Base-by-base conservation (phyloP, 2,329 filamentous ascomycete genomes). In the Incumbomyces delicatus region DNA sequence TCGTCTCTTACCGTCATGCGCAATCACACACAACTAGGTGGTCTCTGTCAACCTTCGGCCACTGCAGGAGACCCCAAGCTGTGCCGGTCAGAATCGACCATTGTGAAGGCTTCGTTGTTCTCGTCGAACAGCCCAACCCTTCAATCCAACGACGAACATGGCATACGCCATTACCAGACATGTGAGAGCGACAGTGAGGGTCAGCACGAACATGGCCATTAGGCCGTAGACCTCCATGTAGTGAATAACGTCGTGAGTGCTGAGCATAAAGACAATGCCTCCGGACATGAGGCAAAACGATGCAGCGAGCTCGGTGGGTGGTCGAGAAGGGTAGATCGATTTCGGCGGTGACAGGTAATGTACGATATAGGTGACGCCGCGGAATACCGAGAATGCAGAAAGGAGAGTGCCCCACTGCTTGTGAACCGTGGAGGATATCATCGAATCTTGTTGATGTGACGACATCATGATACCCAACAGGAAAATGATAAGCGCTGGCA, bases 401-500 rank as follows among this genome's bases (percentile, higher is more conserved):
- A 96, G 75, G 55, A 96, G 75, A 58, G 80, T 81, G 20, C 90
- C 90, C 90, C 90, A 96, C 65, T 95, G 89, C 61, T 83, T 83
- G 68, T 96, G 90, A 41, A 96, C 77, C 86, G 92, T 95, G 55
- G 81, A 86, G 8, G 87, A 90, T 39, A 88, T 75, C 82, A 87
- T 87, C 50, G 80, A 85, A 22, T 72, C 64, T 63, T 95, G 89
- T 49, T 90, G 86, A 65, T 96, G 90, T 20, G 85, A 87, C 60
- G 84, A 84, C 90, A 96, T 96, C 85, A 95, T 92, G 62, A 89
- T 78, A 30, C 92, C 92, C 1, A 95, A 73, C 1, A 95, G 72
- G 48, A 95, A 72, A 55, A 96, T 90, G 41, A 95, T 78, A 3
- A 96, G 72, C 1, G 82, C 86, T 0, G 90, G 92, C 56, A 96